Conservation (phyloP, 805 yeast species). For the Brettanomyces naardenensis region DNA sequence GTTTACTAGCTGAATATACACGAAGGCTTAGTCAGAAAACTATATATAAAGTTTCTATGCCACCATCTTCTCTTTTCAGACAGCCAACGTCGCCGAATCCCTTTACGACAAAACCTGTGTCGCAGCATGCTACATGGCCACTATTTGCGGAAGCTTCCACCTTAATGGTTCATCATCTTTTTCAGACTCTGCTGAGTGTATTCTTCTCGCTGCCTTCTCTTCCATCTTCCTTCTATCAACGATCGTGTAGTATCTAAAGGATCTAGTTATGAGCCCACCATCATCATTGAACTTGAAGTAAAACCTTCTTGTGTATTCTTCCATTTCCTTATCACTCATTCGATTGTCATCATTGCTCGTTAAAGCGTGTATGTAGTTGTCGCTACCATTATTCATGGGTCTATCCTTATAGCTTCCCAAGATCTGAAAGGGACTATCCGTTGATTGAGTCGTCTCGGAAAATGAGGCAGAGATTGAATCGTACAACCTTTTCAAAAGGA, state of each 20-base stretch:
- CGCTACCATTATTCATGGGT: slow-evolving; percentile 13
- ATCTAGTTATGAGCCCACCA: slow-evolving; percentile 20
- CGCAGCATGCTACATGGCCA: too few species aligned
- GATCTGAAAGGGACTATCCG: slow-evolving; percentile 9
- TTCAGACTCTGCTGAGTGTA: neutral
- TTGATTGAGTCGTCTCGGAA: slow-evolving; percentile 3
- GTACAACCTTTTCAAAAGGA: slow-evolving; percentile 38
- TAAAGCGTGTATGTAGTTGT: neutral
- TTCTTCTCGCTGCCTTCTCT: neutral
- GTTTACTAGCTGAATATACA: too few species aligned
- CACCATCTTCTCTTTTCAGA: too few species aligned
- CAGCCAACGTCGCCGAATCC: too few species aligned
- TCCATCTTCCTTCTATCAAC: slow-evolving; percentile 22
- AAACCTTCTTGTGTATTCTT: slow-evolving; percentile 21
- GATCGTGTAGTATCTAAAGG: slow-evolving; percentile 22
- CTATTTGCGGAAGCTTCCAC: too few species aligned
- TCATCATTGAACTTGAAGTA: slow-evolving; percentile 17
- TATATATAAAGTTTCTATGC: too few species aligned
- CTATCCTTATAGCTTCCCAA: slow-evolving; percentile 19
- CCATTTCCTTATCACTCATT: slow-evolving; percentile 6
- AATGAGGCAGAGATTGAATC: slow-evolving; percentile 32
- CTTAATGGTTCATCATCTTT: neutral
- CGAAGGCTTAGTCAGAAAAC: too few species aligned
- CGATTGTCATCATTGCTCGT: neutral
- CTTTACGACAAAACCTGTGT: too few species aligned